Conservation (phyloP, 176 grass and related monocot genomes). For the Bonia amplexicaulis region DNA sequence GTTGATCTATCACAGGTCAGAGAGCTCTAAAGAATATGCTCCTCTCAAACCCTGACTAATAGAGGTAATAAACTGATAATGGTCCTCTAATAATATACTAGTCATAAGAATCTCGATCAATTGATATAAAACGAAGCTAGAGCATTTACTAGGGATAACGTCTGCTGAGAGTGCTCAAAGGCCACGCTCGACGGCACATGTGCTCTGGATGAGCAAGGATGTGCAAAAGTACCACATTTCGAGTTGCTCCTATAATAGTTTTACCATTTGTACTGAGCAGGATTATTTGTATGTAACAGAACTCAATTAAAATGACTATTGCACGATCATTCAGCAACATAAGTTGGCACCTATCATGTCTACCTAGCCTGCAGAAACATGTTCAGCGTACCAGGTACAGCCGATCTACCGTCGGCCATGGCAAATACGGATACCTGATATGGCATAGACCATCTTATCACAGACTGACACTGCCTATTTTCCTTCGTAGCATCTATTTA, state of each 20-base stretch:
- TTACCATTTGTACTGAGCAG: not conserved
- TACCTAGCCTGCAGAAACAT: not conserved
- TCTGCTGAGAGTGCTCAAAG: not conserved
- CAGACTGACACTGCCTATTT: not conserved
- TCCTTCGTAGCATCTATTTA: not conserved
- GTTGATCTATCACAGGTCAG: no score
- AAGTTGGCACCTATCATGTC: not conserved
- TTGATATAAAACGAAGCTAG: not conserved
- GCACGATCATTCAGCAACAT: not conserved
- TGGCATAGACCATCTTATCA: not conserved
- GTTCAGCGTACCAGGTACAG: not conserved
- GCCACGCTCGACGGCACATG: not conserved
- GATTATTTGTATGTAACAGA: not conserved
- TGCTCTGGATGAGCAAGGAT: not conserved
- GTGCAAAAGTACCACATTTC: not conserved
- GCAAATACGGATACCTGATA: not conserved
- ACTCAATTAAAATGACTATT: not conserved
- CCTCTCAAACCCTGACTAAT: not conserved
- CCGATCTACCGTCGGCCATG: not conserved
- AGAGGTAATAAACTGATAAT: not conserved
- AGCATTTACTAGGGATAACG: not conserved
- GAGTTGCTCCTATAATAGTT: not conserved
- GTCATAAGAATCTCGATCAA: not conserved
- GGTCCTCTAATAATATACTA: not conserved
- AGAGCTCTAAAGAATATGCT: no score